Evolutionary conservation across 2,329 filamentous ascomycete species (phyloP), one percentile per base, ranked within the genome.

Genomic region (Daldinia sp.): DNA sequence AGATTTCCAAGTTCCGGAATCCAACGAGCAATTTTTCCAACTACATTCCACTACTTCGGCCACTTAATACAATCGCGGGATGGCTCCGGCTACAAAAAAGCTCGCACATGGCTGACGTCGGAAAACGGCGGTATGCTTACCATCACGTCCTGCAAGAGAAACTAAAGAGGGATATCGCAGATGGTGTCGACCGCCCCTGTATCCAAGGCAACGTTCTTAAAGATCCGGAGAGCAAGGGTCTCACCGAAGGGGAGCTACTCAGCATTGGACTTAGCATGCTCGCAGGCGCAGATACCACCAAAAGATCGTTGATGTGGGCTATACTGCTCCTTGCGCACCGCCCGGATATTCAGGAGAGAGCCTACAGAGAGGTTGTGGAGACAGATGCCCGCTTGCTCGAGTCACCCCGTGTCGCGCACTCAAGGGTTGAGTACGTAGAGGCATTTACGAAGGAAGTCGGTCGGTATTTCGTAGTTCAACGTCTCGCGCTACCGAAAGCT

Each of bases 21-120:
- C 89, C 87, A 2, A 87, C 84, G 59, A 88, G 88, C 72, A 89
- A 89, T 71, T 89, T 85, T 85, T 83, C 86, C 64, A 87, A 89
- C 68, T 89, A 89, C 66, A 81, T 89, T 34, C 86, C 87, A 0
- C 66, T 89, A 30, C 73, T 89, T 54, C 78, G 87, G 30, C 75
- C 87, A 9, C 79, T 83, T 39, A 81, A 85, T 2, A 84, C 79
- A 27, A 79, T 79, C 64, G 86, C 81, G 66, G 80, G 79, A 19
- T 66, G 65, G 65, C 17, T 68, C 0, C 32, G 65, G 0, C 47
- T 63, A 4, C 55, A 59, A 19, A 58, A 56, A 8, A 54, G 56
- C n/a, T 65, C 65, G 0, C 65, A 68, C 81, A 85, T 71, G 85
- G 86, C 0, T 74, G 81, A 83, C 61, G 87, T 86, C 73, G 82